A percentile compares a stretch with the other conserved stretches of the same genome.
These are phyloP conservation scores for Trypanosoma avium DNA, from an alignment of 208 protist species.

Conservation along the genomic window DNA sequence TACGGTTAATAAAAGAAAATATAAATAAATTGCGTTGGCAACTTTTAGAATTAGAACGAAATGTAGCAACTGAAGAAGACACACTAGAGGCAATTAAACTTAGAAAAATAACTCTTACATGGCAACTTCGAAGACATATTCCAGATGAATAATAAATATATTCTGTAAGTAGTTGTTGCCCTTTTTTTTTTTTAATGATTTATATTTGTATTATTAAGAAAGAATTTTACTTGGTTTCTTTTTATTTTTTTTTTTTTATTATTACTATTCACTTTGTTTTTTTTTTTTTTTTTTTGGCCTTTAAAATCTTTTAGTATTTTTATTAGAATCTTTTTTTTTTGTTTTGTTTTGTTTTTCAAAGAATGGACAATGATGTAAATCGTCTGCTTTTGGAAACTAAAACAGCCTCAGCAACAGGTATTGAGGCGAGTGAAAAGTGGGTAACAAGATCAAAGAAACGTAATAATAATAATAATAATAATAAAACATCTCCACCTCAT, in stretches of 20 bases:
- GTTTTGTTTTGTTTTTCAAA: background rate
- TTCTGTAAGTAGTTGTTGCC: background rate
- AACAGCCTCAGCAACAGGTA: slow-evolving; percentile 42
- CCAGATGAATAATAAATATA: background rate
- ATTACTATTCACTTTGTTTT: background rate
- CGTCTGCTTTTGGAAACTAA: slow-evolving; percentile 42
- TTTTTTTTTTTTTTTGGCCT: slow-evolving; percentile 7
- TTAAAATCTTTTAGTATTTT: background rate
- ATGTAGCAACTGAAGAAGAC: too few species aligned
- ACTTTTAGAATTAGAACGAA: too few species aligned
- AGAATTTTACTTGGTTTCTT: background rate
- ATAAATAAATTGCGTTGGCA: too few species aligned
- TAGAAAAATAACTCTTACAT: too few species aligned
- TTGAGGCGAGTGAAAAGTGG: slow-evolving; percentile 31
- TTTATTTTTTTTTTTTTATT: background rate
- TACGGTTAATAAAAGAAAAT: too few species aligned
- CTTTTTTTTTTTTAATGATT: background rate
- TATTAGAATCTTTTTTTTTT: background rate
- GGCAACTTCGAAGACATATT: background rate
- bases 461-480: background rate
- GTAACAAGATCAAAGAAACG: slow-evolving; percentile 31
- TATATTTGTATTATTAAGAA: background rate
- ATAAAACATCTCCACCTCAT: background rate
- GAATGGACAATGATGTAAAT: slow-evolving; percentile 41
- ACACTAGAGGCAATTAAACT: too few species aligned